Conservation (phyloP, 1,139 yeast genomes). For the Lipomyces yarrowii region DNA sequence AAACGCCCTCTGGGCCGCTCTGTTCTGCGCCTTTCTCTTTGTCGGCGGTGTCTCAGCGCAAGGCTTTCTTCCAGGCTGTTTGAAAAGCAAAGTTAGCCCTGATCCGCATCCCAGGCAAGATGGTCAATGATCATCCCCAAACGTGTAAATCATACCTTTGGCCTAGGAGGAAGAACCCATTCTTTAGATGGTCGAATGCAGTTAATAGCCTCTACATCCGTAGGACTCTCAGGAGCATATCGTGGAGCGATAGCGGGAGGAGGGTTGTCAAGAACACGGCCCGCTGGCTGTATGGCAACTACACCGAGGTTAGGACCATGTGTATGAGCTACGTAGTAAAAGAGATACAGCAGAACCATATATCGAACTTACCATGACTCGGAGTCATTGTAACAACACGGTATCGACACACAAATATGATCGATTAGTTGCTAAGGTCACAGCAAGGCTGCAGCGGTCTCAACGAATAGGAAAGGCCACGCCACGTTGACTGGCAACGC, state of each 20-base stretch:
- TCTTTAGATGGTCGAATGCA: constrained; percentile 70
- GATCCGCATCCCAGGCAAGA: background rate
- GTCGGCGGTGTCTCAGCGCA: constrained; percentile 56
- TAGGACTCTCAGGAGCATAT: constrained; percentile 18
- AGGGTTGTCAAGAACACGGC: background rate
- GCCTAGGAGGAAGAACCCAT: constrained; percentile 91
- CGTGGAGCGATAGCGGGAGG: constrained; percentile 28
- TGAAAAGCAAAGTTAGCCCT: background rate
- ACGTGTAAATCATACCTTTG: constrained; percentile 47
- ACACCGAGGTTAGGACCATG: background rate
- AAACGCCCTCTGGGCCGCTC: constrained; percentile 95
- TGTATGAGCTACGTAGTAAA: background rate
- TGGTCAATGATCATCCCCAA: background rate
- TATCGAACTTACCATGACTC: constrained; percentile 19
- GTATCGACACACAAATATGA: background rate
- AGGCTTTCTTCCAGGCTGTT: constrained; percentile 79
- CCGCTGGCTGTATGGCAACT: constrained; percentile 29
- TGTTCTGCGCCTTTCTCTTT: constrained; percentile 86
- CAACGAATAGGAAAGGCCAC: no score
- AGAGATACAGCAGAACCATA: background rate
- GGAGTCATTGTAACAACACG: constrained; percentile 18
- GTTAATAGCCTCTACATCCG: constrained; percentile 19
- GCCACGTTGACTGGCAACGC: background rate
- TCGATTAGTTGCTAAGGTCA: background rate
- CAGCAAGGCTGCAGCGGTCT: no score